phyloP scores from a whole-genome alignment of 2,329 filamentous ascomycete species.

The Scedosporium aurantiacum region DNA sequence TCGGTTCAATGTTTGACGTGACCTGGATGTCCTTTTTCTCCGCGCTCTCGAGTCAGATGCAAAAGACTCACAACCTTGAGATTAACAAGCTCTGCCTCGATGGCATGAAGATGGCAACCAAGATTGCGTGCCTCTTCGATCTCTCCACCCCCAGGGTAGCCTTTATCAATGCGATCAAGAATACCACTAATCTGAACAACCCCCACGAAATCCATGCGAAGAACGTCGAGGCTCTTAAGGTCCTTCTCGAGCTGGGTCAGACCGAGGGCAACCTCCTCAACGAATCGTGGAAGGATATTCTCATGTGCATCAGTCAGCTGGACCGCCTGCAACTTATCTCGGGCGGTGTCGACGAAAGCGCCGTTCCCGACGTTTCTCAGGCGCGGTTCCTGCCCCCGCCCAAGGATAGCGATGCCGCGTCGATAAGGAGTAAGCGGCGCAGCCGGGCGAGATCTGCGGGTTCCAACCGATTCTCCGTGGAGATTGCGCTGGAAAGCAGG shows the following conservation, averaged over 20 bases:
- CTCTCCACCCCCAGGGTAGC: constrained; percentile 87
- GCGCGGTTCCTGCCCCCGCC: constrained; percentile 57
- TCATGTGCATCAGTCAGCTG: constrained; percentile 91
- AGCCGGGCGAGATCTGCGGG: constrained; percentile 36
- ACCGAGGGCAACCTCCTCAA: constrained; percentile 84
- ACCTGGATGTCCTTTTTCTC: constrained; percentile 99
- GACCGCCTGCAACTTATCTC: constrained; percentile 92
- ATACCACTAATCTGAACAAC: constrained; percentile 93
- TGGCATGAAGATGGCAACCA: constrained; percentile 86
- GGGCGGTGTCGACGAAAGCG: constrained; percentile 84
- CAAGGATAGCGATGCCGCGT: constrained; percentile 48
- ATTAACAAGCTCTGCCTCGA: constrained; percentile 89
- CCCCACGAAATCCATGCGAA: constrained; percentile 90
- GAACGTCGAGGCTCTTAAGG: constrained; percentile 89
- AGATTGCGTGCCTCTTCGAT: constrained; percentile 87
- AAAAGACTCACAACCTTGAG: constrained; percentile 86
- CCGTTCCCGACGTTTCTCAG: constrained; percentile 83
- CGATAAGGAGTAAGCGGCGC: constrained; percentile 40
- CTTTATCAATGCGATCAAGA: constrained; percentile 85
- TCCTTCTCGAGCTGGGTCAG: constrained; percentile 81
- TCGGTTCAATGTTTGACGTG: constrained; percentile 96
- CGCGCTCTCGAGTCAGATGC: constrained; percentile 82
- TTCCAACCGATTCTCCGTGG: constrained; percentile 55
- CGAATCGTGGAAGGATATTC: constrained; percentile 87
- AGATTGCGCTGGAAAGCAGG: constrained; percentile 83